Evolutionary conservation across 2,329 filamentous ascomycete species (phyloP), one percentile per base, ranked within the genome.

Genomic region (Epichloe gansuensis): DNA sequence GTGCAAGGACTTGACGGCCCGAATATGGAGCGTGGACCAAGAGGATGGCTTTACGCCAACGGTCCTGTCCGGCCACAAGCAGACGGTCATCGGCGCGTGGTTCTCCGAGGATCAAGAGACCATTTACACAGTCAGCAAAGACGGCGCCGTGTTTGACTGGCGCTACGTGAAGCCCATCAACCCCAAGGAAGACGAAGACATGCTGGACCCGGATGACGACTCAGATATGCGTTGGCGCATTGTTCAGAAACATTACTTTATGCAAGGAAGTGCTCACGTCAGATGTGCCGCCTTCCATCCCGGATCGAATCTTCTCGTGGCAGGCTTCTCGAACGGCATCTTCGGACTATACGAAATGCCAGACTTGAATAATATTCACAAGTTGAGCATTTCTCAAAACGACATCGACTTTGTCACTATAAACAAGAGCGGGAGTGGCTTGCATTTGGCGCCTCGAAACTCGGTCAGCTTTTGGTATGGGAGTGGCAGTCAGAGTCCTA

Each of bases 401-500:
- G 88, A 94, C 59, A 96, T 98, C 56, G 91, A 97, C 65, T 90
- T 87, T 62, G 88, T 97, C 52, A 88, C 90, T 0, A 89, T 96
- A 64, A 98, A 97, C 72, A 86, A 88, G 66, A 88, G 85, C 35
- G 93, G 50, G 91, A 97, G 71, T 98, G 93, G 93, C 74, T 98
- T 23, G 94, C 94, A 0, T 96, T 98, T 67, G 93, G 91, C 13
- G 93, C 94, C 0, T 95, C 93, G 2, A 94, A 94, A 62, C 77
- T 95, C 5, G 94, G 94, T 0, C 93, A 98, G 65, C 75, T 98
- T n/a, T 73, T 98, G 4, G 93, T 98, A 4, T 98, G 93, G 93
- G 93, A 98, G 67, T 98, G 94, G 91, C 91, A 97, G 66, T 98
- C 93, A 0, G 94, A 98, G 69, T 97, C 91, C 5, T 98, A 98